Conservation (phyloP, 2,329 filamentous ascomycete species). For the Hirsutella rhossiliensis region DNA sequence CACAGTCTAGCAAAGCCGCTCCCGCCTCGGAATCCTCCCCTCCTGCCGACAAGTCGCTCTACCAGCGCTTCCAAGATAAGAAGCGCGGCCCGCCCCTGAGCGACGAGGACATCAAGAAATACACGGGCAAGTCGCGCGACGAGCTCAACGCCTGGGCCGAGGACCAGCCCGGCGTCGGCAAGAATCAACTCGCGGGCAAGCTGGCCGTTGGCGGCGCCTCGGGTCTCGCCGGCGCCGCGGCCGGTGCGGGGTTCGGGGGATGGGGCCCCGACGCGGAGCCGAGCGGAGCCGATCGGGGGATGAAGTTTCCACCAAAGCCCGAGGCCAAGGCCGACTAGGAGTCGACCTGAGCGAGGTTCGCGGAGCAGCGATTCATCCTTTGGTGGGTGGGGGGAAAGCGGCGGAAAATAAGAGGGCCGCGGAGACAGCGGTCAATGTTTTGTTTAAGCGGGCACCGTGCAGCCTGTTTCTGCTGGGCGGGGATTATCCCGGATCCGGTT, state of each 20-base stretch:
- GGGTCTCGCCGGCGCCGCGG: conserved; percentile 17
- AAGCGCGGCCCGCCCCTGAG: conserved; percentile 18
- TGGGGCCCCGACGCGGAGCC: conserved; percentile 19
- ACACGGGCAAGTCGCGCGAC: conserved; percentile 25
- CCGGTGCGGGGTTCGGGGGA: conserved; percentile 19
- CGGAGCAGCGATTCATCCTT: no score
- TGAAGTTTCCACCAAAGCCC: conserved; percentile 22
- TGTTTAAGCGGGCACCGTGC: no score
- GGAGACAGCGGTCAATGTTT: no score
- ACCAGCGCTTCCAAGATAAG: conserved; percentile 17
- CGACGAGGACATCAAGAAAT: conserved; percentile 27
- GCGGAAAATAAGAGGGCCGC: no score
- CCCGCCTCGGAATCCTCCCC: not conserved
- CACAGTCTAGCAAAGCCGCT: not conserved
- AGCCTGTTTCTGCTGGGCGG: no score
- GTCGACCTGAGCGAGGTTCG: conserved; percentile 27
- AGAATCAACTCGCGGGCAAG: conserved; percentile 25
- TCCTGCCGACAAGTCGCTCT: conserved; percentile 11
- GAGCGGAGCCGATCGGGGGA: conserved; percentile 13
- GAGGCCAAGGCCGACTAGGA: not conserved
- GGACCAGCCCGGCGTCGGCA: conserved; percentile 24
- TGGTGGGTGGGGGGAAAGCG: no score
- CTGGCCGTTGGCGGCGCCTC: conserved; percentile 15
- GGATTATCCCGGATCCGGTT: no score
- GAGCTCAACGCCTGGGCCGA: conserved; percentile 25